Evolutionary conservation across 495 filamentous ascomycete genomes (phyloP), one percentile per base, ranked within the genome.

Genomic region (Aspergillus conjunctus): DNA sequence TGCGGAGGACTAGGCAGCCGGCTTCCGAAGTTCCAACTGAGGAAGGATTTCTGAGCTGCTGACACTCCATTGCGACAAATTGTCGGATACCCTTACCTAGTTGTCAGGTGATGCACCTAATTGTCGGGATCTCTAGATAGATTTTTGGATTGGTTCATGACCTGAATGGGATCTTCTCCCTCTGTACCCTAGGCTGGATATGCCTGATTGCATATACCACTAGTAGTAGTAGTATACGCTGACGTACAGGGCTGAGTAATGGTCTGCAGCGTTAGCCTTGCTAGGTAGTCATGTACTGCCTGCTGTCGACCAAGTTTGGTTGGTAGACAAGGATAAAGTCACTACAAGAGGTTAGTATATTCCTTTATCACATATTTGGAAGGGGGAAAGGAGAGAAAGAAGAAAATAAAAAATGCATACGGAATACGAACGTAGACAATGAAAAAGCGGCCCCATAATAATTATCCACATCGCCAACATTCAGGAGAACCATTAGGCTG

Each of bases 51-150:
- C 26, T 26, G 26, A 26, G 26, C 26, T 26, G 26, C n/a, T n/a
- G n/a, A 17, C 18, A 46, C 43, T 8, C 15, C 15, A 2, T 46
- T 46, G 43, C 15, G 15, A 46, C 43, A 46, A 37, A 41, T 11
- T 8, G 4, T 41, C 9, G 9, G n/a, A 11, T 17, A 18, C 44
- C 44, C 44, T 11, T 48, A 17, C 17, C 49, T 51, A 15, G 49
- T 32, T 51, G 49, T 51, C 49, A 51, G 49, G 49, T 31, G 49
- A 51, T 32, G 18, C 10, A 21, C 18, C n/a, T 21, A 48, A 21
- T 20, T 48, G 5, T 48, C 1, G 17, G 44, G 17, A 21, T 20
- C 17, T 48, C 10, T 18, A 21, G 44, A 22, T 4, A 48, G 6
- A 48, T 20, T 3, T 11, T 48, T 0, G 17, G 20, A 48, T 48